Evolutionary conservation across 2,329 filamentous ascomycete genomes (phyloP).

Genomic region (Colletotrichum somersetense): DNA sequence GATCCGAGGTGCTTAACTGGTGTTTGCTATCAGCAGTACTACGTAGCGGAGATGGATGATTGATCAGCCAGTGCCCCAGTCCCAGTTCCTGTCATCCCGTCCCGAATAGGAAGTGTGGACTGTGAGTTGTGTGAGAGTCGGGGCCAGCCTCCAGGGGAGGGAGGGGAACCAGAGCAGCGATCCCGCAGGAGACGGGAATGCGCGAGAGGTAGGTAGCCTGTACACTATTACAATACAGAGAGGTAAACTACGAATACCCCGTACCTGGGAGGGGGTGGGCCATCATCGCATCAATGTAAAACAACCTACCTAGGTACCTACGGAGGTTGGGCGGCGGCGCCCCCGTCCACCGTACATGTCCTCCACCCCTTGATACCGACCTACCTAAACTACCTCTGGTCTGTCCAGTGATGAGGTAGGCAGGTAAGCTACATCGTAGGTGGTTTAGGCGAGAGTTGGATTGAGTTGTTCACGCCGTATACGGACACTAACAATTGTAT

Average conservation of each 20-base stretch:
- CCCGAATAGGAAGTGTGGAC: conserved; percentile 32
- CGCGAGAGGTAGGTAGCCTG: background rate
- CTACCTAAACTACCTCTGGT: background rate
- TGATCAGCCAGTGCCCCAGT: conserved; percentile 4
- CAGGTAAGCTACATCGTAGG: background rate
- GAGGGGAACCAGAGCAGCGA: conserved; percentile 3
- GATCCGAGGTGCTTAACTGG: background rate
- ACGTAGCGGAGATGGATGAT: background rate
- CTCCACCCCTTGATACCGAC: conserved; percentile 14
- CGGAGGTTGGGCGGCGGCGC: conserved; percentile 47
- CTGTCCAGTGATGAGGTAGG: background rate
- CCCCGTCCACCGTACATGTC: conserved; percentile 31
- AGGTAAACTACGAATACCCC: conserved; percentile 8
- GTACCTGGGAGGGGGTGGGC: conserved; percentile 22
- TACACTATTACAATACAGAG: background rate
- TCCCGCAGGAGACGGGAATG: conserved; percentile 17
- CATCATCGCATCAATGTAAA: conserved; percentile 54
- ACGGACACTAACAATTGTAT: too few relatives aligned
- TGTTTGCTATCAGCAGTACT: conserved; percentile 17
- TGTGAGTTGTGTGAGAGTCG: conserved; percentile 38
- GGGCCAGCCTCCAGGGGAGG: conserved; percentile 5
- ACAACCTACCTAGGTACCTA: conserved; percentile 46
- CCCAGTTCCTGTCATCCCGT: conserved; percentile 30
- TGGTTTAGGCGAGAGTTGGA: background rate
- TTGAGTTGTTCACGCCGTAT: too few relatives aligned